Evolutionary conservation across 768 basidiomycete species (phyloP).

Genomic region (Bullera alba): DNA sequence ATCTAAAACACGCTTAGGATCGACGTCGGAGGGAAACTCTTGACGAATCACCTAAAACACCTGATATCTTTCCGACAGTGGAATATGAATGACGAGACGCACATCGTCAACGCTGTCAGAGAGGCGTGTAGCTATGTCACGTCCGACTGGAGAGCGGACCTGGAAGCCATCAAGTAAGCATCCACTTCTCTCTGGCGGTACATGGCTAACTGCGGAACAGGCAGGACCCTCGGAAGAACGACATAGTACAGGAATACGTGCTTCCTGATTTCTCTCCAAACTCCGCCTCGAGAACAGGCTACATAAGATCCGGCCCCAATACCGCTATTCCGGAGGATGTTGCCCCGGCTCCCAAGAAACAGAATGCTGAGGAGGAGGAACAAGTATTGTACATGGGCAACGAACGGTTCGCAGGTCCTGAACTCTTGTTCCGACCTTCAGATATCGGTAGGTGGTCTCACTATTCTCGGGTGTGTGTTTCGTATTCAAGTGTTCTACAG

Average conservation of each 20-base stretch:
- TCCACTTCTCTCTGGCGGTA: background rate
- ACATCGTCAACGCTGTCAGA: slow-evolving; percentile 87
- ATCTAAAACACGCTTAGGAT: slow-evolving; percentile 56
- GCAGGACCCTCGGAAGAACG: slow-evolving; percentile 54
- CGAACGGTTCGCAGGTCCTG: slow-evolving; percentile 88
- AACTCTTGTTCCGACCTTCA: slow-evolving; percentile 80
- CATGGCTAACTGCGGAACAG: slow-evolving; percentile 10
- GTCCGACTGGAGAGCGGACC: slow-evolving; percentile 59
- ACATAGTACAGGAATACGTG: slow-evolving; percentile 78
- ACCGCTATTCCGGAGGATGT: slow-evolving; percentile 8
- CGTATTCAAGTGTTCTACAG: slow-evolving; percentile 44
- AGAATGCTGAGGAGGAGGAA: slow-evolving; percentile 46
- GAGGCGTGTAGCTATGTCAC: slow-evolving; percentile 85
- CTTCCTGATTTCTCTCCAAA: slow-evolving; percentile 69
- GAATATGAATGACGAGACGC: slow-evolving; percentile 97
- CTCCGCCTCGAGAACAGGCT: slow-evolving; percentile 49
- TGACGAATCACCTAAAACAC: slow-evolving; percentile 93
- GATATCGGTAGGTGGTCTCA: slow-evolving; percentile 63
- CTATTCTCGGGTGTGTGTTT: background rate
- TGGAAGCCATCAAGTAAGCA: slow-evolving; percentile 71
- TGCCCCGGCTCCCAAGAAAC: slow-evolving; percentile 45
- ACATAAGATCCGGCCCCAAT: slow-evolving; percentile 49
- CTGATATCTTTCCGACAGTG: slow-evolving; percentile 90
- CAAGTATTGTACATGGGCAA: slow-evolving; percentile 75
- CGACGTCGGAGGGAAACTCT: slow-evolving; percentile 87